Conservation (phyloP, 331 rosid genomes). For the Malus hybrid region DNA sequence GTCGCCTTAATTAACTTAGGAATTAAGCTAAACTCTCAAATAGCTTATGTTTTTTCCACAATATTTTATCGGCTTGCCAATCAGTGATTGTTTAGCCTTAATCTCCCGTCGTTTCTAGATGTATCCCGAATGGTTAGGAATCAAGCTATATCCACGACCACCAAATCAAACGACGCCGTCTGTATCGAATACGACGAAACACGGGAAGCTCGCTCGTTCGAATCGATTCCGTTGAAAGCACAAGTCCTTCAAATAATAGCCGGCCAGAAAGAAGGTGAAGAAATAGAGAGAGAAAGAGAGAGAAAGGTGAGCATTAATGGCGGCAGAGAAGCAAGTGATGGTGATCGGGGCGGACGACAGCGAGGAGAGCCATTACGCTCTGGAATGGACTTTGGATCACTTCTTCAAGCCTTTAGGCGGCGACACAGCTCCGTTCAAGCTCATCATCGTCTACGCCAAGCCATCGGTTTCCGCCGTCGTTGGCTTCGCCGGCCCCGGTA, state of each 20-base stretch:
- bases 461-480: conserved; percentile 22
- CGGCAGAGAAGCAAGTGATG: conserved; percentile 49
- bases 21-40: no score
- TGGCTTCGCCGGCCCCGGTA: conserved; percentile 78
- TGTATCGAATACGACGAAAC: background rate
- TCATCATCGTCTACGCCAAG: conserved; percentile 60
- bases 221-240: background rate
- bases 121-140: background rate
- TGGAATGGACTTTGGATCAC: conserved; percentile 68
- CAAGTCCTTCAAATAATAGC: background rate
- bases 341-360: conserved; percentile 58
- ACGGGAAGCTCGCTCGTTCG: background rate
- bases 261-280: background rate
- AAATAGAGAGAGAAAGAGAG: background rate
- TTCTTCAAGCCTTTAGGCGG: conserved; percentile 16
- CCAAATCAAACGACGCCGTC: background rate
- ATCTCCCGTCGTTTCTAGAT: background rate
- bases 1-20: no score
- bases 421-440: conserved; percentile 36
- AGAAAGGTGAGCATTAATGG: background rate
- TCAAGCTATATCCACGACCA: background rate
- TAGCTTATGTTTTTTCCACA: no score
- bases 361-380: conserved; percentile 49
- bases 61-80: no score
- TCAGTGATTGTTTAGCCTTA: background rate